Evolutionary conservation across 2,329 filamentous ascomycete species (phyloP), one percentile per base, ranked within the genome.

Genomic region (Podosphaera fusca): DNA sequence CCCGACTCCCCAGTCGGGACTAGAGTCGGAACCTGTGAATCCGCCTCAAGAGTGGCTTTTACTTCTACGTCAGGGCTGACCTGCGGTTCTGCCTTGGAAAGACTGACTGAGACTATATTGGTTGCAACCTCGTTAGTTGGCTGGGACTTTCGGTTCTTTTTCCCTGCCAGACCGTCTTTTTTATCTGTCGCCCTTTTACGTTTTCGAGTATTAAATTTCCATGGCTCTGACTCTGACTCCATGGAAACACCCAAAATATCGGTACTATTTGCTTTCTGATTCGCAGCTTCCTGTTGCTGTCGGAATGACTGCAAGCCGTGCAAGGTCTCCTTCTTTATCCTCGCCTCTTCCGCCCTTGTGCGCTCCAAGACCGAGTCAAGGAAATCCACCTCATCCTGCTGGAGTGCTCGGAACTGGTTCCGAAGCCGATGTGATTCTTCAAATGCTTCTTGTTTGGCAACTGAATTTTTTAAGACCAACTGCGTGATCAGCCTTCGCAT

Each of bases 321-420:
- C 63, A 79, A 76, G 45, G 74, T 76, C 70, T 83, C 80, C 34
- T 70, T 69, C 61, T 71, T 70, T 55, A 75, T 69, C 50, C 72
- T 67, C 59, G 77, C 76, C 66, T 82, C 80, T 62, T 79, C 79
- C 4, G 66, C 68, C 40, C 74, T 68, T 64, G 72, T 71, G 56
- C 70, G 69, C 55, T 72, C 73, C 54, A 71, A 64, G 45, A 84
- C 74, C 51, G 75, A 76, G 52, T 82, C 79, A 55, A 92, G 70
- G 62, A 87, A 90, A 29, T 84, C 84, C 55, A 84, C 74, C 70
- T 90, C 86, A 66, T 88, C 84, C 59, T 87, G 84, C 66, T 90
- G 82, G 35, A 92, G 74, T 2, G 82, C 74, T 45, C 82, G 78
- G 67, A 88, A 89, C 70, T 90, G 86, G 64, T 90, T 85, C 65